phyloP scores from a whole-genome alignment of 108 stramenopile species.

The Skeletonema tropicum region DNA sequence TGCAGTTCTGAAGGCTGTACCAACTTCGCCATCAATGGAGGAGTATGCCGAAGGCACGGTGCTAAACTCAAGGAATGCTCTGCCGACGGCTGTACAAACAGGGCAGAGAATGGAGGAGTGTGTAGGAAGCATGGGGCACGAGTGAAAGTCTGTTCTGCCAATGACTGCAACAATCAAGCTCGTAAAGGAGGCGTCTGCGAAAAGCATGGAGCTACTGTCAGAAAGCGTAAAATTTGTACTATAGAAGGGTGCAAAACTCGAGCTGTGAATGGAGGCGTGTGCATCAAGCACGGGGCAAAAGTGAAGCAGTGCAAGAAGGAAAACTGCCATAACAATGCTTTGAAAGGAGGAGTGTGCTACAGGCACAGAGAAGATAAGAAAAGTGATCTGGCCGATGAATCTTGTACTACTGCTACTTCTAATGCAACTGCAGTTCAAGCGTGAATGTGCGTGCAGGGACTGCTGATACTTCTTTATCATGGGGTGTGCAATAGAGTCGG shows the following conservation, averaged over 20 bases:
- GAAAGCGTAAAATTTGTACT: conserved; percentile 7
- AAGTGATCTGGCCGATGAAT: not conserved
- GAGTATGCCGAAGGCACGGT: conserved; percentile 8
- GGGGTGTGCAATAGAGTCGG: not conserved
- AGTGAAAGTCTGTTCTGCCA: not conserved
- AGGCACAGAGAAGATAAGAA: not conserved
- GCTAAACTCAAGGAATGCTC: conserved; percentile 7
- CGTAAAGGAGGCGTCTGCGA: conserved; percentile 8
- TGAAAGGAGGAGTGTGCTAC: conserved; percentile 9
- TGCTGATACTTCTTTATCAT: not conserved
- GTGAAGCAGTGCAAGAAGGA: conserved; percentile 3
- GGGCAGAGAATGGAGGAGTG: conserved; percentile 11
- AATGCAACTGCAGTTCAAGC: no score
- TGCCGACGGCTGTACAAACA: not conserved
- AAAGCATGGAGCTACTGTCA: conserved; percentile 7
- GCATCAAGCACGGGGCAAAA: conserved; percentile 10
- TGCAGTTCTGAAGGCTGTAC: not conserved
- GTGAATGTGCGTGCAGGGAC: not conserved
- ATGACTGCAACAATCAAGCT: conserved; percentile 9
- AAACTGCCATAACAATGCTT: conserved; percentile 11
- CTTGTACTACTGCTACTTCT: not conserved
- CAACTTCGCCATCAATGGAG: conserved; percentile 5
- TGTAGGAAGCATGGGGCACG: conserved; percentile 6
- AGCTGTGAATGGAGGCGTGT: conserved; percentile 18
- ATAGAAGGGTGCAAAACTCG: not conserved